These are phyloP conservation scores for Alectoria sarmentosa DNA, from an alignment of 495 filamentous ascomycete genomes.

Conservation along the genomic window DNA sequence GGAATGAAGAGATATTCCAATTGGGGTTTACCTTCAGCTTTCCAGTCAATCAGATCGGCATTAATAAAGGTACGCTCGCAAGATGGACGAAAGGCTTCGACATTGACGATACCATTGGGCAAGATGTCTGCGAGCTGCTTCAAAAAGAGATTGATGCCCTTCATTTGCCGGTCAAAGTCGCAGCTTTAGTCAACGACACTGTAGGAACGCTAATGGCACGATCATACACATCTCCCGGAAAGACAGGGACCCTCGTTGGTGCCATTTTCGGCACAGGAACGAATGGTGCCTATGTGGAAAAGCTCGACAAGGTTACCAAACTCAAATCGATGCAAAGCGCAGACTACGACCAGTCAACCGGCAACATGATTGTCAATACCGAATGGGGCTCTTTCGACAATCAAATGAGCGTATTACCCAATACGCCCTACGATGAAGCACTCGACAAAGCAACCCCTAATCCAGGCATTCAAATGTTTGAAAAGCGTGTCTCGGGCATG, in stretches of 20 bases:
- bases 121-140: constrained; percentile 87
- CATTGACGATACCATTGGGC: constrained; percentile 83
- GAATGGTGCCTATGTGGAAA: constrained; percentile 40
- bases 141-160: constrained; percentile 88
- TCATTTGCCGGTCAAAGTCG: constrained; percentile 80
- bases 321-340: constrained; percentile 35
- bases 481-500: constrained; percentile 97
- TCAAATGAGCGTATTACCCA: constrained; percentile 75
- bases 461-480: constrained; percentile 97
- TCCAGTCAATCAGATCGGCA: constrained; percentile 85
- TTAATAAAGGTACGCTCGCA: constrained; percentile 87
- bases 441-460: constrained; percentile 79
- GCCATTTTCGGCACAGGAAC: constrained; percentile 60
- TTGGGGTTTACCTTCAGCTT: constrained; percentile 98
- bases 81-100: constrained; percentile 99
- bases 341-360: constrained; percentile 73
- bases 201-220: constrained; percentile 97
- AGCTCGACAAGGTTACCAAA: constrained; percentile 44
- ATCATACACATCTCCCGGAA: constrained; percentile 87
- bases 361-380: constrained; percentile 95
- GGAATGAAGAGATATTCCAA: constrained; percentile 70
- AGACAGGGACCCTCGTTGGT: constrained; percentile 77
- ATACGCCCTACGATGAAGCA: constrained; percentile 71
- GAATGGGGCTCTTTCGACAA: constrained; percentile 99
- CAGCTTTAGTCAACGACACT: constrained; percentile 94